These are phyloP conservation scores for Metarhizium sp. DNA, from an alignment of 2,329 filamentous ascomycete species.

Conservation along the genomic window DNA sequence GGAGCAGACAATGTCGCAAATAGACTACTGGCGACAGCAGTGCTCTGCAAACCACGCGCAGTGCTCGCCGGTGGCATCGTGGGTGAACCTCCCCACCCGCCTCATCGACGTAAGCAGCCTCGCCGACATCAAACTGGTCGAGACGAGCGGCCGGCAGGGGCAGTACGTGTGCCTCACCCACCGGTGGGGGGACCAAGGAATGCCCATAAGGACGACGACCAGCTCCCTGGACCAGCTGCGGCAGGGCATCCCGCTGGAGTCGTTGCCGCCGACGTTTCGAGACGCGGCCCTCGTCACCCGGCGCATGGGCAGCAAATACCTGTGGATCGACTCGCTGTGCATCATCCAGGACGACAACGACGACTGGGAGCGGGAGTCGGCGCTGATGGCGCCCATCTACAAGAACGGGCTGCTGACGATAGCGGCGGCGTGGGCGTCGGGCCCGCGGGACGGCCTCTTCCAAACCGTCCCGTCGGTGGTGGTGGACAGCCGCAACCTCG, in stretches of 20 bases:
- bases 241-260: not conserved
- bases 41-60: not conserved
- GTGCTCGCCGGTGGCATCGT: not conserved
- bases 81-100: not conserved
- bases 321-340: conserved; percentile 18
- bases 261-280: conserved; percentile 1
- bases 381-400: conserved; percentile 11
- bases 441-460: not conserved
- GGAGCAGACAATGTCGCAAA: not conserved
- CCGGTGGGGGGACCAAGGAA: not conserved
- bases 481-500: not conserved
- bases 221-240: not conserved
- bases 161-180: not conserved
- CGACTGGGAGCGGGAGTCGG: conserved; percentile 10
- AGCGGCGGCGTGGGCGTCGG: not conserved
- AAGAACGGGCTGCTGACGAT: conserved; percentile 4
- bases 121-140: not conserved
- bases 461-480: not conserved
- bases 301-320: conserved; percentile 9
- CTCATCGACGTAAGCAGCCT: not conserved
- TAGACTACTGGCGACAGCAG: not conserved
- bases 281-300: conserved; percentile 10
- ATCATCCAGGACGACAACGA: conserved; percentile 14
- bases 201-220: not conserved
- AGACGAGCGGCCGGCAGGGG: not conserved